Conservation (phyloP, 441 rosid genomes). For the Corymbia calophylla region DNA sequence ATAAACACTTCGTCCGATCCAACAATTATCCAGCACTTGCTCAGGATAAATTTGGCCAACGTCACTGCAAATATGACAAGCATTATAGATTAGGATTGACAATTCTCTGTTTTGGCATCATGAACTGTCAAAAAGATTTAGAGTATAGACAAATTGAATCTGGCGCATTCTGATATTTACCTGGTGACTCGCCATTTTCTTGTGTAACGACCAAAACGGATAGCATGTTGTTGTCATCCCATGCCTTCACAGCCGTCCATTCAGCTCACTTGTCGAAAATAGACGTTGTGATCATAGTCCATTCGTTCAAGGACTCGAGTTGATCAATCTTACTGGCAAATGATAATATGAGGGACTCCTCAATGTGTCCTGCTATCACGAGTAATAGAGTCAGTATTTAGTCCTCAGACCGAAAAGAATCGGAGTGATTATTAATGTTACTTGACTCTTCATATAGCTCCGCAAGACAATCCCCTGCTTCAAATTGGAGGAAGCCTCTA, state of each 20-base stretch:
- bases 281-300: no score
- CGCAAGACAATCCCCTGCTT: conserved; percentile 63
- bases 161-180: neutral
- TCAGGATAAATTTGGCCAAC: conserved; percentile 38
- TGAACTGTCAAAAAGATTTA: neutral
- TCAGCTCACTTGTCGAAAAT: no score
- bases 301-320: conserved; percentile 55
- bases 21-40: neutral
- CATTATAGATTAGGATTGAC: neutral
- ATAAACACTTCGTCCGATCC: neutral
- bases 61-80: conserved; percentile 37
- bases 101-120: neutral
- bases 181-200: conserved; percentile 24
- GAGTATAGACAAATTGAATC: no score
- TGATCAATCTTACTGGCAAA: conserved; percentile 54
- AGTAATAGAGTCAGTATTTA: neutral
- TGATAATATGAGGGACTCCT: conserved; percentile 50
- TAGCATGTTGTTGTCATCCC: no score
- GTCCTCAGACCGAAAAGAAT: neutral
- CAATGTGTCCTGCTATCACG: conserved; percentile 56
- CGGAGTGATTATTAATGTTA: conserved; percentile 10
- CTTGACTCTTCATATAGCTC: conserved; percentile 67
- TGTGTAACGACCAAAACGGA: neutral
- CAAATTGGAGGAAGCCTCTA: conserved; percentile 60
- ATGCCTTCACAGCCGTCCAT: no score